phyloP scores from a whole-genome alignment of 345 rosid genomes.

The Lepidium didymum region DNA sequence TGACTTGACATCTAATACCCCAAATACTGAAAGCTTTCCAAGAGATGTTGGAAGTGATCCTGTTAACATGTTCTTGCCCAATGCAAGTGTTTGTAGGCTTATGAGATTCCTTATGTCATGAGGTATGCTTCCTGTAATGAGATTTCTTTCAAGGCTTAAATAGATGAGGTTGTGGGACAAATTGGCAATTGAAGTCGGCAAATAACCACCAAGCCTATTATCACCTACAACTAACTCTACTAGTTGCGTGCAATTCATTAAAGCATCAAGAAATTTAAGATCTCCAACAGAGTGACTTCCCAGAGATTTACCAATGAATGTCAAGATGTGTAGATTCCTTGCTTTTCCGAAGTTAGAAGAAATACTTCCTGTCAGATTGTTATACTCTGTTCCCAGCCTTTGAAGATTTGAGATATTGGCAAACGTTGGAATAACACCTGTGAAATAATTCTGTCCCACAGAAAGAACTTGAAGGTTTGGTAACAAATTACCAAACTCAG shows the following conservation, averaged over 20 bases:
- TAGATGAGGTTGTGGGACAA: background rate
- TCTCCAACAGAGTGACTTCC: background rate
- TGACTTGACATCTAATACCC: background rate
- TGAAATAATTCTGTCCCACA: background rate
- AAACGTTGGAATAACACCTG: background rate
- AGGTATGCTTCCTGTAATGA: background rate
- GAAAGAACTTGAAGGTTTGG: background rate
- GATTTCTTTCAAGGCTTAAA: background rate
- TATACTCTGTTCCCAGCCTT: accelerated
- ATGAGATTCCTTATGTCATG: background rate
- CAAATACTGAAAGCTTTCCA: background rate
- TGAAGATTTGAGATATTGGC: background rate
- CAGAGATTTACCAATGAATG: accelerated
- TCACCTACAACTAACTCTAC: background rate
- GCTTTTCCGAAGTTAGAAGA: background rate
- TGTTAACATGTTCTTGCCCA: background rate
- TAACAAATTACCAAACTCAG: background rate
- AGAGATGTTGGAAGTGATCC: constrained; percentile 6
- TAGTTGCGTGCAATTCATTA: background rate
- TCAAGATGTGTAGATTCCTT: accelerated
- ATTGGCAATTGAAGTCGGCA: background rate
- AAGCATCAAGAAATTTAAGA: background rate
- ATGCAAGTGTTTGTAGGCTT: background rate
- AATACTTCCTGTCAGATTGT: background rate
- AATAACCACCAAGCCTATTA: background rate